Evolutionary conservation across 2,329 filamentous ascomycete genomes (phyloP).

Genomic region (Apiospora phragmitis): DNA sequence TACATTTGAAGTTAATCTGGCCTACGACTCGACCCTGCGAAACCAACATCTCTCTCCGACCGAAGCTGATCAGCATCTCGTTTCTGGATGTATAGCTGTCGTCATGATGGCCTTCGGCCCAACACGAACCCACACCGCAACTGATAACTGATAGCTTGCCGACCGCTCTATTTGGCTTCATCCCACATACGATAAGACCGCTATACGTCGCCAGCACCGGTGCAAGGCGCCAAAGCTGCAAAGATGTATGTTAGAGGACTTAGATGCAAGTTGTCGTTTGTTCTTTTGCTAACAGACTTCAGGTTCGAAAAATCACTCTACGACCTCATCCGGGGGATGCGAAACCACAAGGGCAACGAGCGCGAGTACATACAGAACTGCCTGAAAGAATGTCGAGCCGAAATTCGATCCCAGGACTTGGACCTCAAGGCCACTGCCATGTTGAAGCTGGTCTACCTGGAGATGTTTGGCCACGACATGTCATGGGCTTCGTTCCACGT

Average conservation of each 20-base stretch:
- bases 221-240: conserved; percentile 2
- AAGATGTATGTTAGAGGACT: not conserved
- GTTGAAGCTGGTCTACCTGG: conserved; percentile 93
- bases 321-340: conserved; percentile 94
- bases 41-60: not conserved
- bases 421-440: conserved; percentile 96
- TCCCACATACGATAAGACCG: not conserved
- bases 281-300: not conserved
- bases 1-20: not conserved
- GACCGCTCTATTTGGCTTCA: not conserved
- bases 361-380: conserved; percentile 92
- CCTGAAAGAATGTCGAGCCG: conserved; percentile 90
- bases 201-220: conserved; percentile 1
- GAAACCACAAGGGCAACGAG: conserved; percentile 94
- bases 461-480: conserved; percentile 99
- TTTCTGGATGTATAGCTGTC: not conserved
- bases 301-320: conserved; percentile 99
- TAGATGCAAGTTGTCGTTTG: conserved; percentile 65
- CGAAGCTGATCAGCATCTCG: not conserved
- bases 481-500: conserved; percentile 99
- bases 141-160: not conserved
- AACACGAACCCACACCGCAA: conserved; percentile 9
- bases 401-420: conserved; percentile 93
- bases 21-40: not conserved
- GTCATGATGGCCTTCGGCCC: conserved; percentile 2